These are phyloP conservation scores for Avena insularis DNA, from an alignment of 176 grass and related monocot species.

Conservation along the genomic window DNA sequence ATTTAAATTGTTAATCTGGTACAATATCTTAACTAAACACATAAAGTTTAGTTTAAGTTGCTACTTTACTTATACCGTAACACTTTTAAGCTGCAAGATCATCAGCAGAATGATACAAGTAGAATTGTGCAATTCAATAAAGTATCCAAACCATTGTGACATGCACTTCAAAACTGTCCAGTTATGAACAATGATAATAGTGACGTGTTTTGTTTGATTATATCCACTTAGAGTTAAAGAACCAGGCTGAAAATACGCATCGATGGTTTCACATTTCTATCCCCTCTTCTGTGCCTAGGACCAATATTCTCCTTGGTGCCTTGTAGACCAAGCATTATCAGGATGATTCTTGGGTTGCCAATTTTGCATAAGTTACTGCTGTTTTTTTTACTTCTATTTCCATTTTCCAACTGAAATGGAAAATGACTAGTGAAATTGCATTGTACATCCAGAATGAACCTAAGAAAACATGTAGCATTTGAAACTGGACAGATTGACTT, in stretches of 20 bases:
- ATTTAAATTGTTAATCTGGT: not conserved
- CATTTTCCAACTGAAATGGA: too few species aligned
- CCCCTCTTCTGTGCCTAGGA: not conserved
- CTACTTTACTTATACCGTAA: not conserved
- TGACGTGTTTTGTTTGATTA: not conserved
- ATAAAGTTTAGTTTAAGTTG: not conserved
- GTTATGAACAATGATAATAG: not conserved
- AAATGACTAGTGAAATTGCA: too few species aligned
- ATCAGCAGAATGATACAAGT: not conserved
- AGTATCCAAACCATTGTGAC: not conserved
- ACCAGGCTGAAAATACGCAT: not conserved
- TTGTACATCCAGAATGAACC: too few species aligned
- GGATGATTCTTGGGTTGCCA: not conserved
- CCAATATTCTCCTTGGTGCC: not conserved
- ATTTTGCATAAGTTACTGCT: not conserved
- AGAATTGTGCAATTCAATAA: not conserved
- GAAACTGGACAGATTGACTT: not conserved
- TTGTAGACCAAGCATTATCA: not conserved
- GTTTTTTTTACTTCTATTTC: not conserved
- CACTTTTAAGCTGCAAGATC: not conserved
- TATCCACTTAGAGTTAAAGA: not conserved
- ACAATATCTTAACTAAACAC: not conserved
- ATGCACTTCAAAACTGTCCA: not conserved
- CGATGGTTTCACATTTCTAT: not conserved
- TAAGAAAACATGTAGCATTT: not conserved